Percentiles rank a stretch among this genome's conserved stretches.
phyloP scores from a whole-genome alignment of 2,329 filamentous ascomycete genomes.

The Aureobasidium sp. region DNA sequence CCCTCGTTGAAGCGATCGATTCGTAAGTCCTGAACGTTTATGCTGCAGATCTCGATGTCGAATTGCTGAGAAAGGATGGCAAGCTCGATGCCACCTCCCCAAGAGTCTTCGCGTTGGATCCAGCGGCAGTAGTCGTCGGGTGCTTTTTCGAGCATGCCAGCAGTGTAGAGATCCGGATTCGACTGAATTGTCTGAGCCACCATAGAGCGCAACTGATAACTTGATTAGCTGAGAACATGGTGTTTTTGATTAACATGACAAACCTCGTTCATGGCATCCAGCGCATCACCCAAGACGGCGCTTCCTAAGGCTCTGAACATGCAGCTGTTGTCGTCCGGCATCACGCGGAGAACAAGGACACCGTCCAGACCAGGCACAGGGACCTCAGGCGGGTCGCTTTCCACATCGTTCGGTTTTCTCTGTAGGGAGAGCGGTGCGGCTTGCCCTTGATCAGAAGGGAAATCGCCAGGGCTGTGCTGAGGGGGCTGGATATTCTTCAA shows the following conservation, averaged over 20 bases:
- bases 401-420: conserved; percentile 36
- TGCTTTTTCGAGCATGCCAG: conserved; percentile 64
- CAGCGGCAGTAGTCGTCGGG: conserved; percentile 71
- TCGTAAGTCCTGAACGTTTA: conserved; percentile 65
- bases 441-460: conserved; percentile 19
- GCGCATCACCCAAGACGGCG: conserved; percentile 58
- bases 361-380: conserved; percentile 49
- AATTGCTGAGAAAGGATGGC: conserved; percentile 79
- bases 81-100: conserved; percentile 89
- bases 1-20: conserved; percentile 75
- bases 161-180: conserved; percentile 64
- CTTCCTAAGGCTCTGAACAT: conserved; percentile 85
- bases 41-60: conserved; percentile 74
- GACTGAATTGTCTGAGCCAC: conserved; percentile 72
- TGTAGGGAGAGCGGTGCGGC: conserved; percentile 35
- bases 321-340: conserved; percentile 95
- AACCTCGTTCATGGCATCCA: conserved; percentile 58
- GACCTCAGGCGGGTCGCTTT: conserved; percentile 56
- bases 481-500: conserved; percentile 20
- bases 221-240: background rate
- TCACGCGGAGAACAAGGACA: conserved; percentile 70
- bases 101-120: conserved; percentile 73
- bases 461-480: conserved; percentile 23
- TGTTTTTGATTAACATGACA: background rate
- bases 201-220: conserved; percentile 56